Evolutionary conservation across 352 stramenopile species (phyloP), one percentile per base, ranked within the genome.

Genomic region (Phytophthora uliginosa): DNA sequence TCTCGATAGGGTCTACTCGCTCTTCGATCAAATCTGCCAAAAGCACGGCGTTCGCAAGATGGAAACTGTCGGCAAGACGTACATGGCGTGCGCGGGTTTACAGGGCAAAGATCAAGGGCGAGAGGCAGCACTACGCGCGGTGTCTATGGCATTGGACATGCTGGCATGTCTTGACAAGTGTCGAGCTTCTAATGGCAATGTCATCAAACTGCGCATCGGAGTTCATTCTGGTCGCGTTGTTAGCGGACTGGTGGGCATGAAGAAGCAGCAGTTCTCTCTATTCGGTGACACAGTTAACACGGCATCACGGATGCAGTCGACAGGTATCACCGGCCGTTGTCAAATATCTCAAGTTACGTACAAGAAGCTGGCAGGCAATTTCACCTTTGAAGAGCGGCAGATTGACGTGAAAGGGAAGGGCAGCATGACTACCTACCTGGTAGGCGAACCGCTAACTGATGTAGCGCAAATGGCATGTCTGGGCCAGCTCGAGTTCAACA

Each of bases 271-370:
- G 31, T 99, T 98, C 71, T 97, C 90, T 10, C 76, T 99, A 8
- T 98, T 99, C 79, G 94, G 96, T 7, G 96, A 99, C 63, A 97
- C 95, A 0, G 92, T 98, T 4, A 98, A 98, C 69, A 98, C 91
- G 0, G 81, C 91, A 5, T 92, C 86, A 5, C 83, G 93, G 2
- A 98, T 97, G 94, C 91, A 98, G 64, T 97, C 89, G 6, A 97
- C 94, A 26, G 92, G 91, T 0, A 66, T 95, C 17, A 90, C 86
- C 4, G 90, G 87, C 0, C 77, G 78, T 1, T 97, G 94, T 55
- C 93, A 98, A 63, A 63, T 96, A 47, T 95, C 88, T 0, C 82
- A 94, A 24, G 83, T 93, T 7, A 96, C 88, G 34, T 94, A 94
- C 74, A 91, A 92, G 65, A 95, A 96, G 34, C 79, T 96, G 1